These are phyloP conservation scores for Miscanthus sacchariflorus DNA, from an alignment of 202 grass and related monocot species.

Conservation along the genomic window DNA sequence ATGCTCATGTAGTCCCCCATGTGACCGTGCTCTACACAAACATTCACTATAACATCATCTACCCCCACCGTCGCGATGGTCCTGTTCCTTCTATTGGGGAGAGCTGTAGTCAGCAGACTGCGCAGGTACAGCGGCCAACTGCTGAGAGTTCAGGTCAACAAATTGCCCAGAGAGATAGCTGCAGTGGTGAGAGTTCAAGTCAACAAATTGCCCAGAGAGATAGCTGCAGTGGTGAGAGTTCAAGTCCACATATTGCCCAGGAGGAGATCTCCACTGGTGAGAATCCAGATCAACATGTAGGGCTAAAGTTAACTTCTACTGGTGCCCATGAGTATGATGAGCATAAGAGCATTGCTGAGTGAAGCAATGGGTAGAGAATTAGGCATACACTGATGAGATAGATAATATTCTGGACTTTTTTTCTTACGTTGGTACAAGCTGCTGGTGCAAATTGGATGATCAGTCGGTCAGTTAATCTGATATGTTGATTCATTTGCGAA, in stretches of 20 bases:
- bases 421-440: slow-evolving; percentile 5
- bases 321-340: neutral
- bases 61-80: slow-evolving; percentile 25
- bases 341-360: slow-evolving; percentile 3
- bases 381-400: slow-evolving; percentile 12
- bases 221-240: slow-evolving; percentile 7
- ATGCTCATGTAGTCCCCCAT: neutral
- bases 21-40: slow-evolving; percentile 46
- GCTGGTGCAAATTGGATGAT: slow-evolving; percentile 15
- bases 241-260: neutral
- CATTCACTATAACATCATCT: slow-evolving; percentile 50
- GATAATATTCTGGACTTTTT: slow-evolving; percentile 18
- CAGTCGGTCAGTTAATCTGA: neutral
- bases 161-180: neutral
- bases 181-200: slow-evolving; percentile 17
- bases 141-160: slow-evolving; percentile 14
- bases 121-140: neutral
- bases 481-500: neutral
- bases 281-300: slow-evolving; percentile 16
- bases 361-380: slow-evolving; percentile 8
- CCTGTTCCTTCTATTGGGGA: neutral
- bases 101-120: neutral
- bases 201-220: slow-evolving; percentile 6
- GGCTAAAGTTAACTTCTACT: neutral
- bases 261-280: neutral